phyloP scores from a whole-genome alignment of 495 filamentous ascomycete species.

The Chaetomium cochliodes region DNA sequence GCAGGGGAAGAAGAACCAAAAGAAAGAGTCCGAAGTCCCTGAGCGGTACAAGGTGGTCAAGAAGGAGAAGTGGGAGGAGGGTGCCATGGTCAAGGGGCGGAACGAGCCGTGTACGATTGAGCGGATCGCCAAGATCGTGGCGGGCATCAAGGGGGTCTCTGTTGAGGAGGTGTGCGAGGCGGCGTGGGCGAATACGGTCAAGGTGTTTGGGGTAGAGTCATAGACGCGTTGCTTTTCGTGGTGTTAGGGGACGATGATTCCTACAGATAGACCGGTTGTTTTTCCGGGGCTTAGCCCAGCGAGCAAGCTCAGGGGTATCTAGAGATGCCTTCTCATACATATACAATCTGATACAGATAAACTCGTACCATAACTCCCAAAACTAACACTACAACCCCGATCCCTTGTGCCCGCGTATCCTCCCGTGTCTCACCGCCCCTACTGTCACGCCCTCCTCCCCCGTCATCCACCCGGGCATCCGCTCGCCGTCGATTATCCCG shows the following conservation, averaged over 20 bases:
- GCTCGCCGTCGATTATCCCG: conserved; percentile 68
- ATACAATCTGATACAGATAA: not conserved
- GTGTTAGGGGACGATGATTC: not conserved
- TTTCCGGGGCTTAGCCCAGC: not conserved
- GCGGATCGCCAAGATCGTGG: conserved; percentile 82
- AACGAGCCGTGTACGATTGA: conserved; percentile 87
- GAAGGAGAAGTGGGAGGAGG: conserved; percentile 87
- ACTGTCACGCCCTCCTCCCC: conserved; percentile 78
- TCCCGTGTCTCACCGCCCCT: conserved; percentile 63
- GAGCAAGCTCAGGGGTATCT: not conserved
- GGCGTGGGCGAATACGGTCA: conserved; percentile 78
- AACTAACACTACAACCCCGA: conserved; percentile 41
- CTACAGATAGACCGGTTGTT: not conserved
- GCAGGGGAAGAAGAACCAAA: conserved; percentile 42
- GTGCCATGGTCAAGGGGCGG: conserved; percentile 80
- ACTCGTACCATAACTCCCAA: not conserved
- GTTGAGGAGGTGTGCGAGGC: conserved; percentile 83
- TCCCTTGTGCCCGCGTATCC: conserved; percentile 52
- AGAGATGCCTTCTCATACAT: not conserved
- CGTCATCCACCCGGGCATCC: conserved; percentile 89
- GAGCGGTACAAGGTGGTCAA: conserved; percentile 63
- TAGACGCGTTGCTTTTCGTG: conserved; percentile 13
- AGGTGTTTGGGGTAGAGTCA: conserved; percentile 73
- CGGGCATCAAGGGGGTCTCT: conserved; percentile 72
- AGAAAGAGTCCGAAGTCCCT: conserved; percentile 47